These are phyloP conservation scores for Volutella citrinella DNA, from an alignment of 2,329 filamentous ascomycete species.

Conservation along the genomic window DNA sequence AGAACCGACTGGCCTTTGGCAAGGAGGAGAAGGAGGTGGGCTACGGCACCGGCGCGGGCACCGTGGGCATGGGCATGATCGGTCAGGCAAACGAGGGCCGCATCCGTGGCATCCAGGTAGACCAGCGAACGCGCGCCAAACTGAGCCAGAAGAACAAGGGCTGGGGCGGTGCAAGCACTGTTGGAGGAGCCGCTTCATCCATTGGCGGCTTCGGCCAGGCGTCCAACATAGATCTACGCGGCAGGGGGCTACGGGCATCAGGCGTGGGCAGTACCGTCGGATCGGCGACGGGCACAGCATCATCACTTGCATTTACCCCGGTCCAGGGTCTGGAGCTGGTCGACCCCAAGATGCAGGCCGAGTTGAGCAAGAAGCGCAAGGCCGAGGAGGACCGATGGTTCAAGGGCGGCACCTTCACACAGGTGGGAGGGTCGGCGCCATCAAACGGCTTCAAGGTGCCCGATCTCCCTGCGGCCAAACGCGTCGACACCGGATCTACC, in stretches of 20 bases:
- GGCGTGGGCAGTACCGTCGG: constrained; percentile 74
- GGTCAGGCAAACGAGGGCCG: constrained; percentile 84
- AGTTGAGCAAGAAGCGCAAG: constrained; percentile 85
- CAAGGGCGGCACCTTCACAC: constrained; percentile 94
- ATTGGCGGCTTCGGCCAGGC: constrained; percentile 73
- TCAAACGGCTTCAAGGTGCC: constrained; percentile 79
- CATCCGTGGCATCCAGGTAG: constrained; percentile 83
- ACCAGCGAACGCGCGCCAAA: constrained; percentile 89
- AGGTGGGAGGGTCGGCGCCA: constrained; percentile 58
- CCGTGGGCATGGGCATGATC: constrained; percentile 92
- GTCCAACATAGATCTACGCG: constrained; percentile 67
- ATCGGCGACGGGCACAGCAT: constrained; percentile 67
- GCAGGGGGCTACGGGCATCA: constrained; percentile 74
- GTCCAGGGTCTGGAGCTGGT: constrained; percentile 94
- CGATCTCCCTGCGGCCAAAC: constrained; percentile 70
- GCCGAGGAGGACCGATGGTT: constrained; percentile 96
- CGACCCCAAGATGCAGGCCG: constrained; percentile 85
- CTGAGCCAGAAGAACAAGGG: constrained; percentile 94
- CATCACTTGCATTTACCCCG: constrained; percentile 87
- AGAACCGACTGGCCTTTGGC: constrained; percentile 93
- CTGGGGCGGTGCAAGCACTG: constrained; percentile 74
- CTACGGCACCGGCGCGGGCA: constrained; percentile 82
- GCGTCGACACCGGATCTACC: constrained; percentile 42
- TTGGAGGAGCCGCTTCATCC: constrained; percentile 71
- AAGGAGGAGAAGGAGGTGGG: constrained; percentile 94